Evolutionary conservation across 257 asterid species (phyloP).

Genomic region (Cruciata laevipes): DNA sequence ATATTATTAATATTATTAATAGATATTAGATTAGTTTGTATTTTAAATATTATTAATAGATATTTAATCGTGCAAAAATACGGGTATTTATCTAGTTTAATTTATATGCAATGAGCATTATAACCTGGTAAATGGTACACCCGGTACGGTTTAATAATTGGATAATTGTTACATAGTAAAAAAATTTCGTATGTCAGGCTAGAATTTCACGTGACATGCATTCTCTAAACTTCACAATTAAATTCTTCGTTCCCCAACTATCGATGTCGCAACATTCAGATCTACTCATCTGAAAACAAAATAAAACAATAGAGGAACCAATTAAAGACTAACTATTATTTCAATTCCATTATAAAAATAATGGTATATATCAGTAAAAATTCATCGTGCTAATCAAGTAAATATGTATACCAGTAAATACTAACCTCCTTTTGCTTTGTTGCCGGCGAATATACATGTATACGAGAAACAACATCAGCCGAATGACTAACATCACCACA

Average conservation of each 20-base stretch:
- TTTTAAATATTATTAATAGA: no score
- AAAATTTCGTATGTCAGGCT: not conserved
- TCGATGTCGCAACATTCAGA: not conserved
- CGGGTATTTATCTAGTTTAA: no score
- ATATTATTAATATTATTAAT: no score
- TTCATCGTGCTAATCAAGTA: not conserved
- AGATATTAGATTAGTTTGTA: no score
- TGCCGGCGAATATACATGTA: conserved; percentile 44
- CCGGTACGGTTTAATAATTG: no score
- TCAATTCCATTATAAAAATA: not conserved
- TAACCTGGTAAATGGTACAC: no score
- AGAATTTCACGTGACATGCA: not conserved
- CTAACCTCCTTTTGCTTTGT: conserved; percentile 37
- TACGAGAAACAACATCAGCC: conserved; percentile 30
- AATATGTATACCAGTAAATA: no score
- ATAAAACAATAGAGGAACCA: not conserved
- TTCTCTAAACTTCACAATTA: not conserved
- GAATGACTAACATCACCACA: conserved; percentile 28
- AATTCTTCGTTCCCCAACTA: not conserved
- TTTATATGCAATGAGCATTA: no score
- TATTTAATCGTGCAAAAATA: no score
- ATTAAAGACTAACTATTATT: not conserved
- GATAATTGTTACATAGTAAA: no score
- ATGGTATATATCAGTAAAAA: no score
- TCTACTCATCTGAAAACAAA: not conserved